These are phyloP conservation scores for Chalciporus sp. DNA, from an alignment of 1,284 basidiomycete species.

Conservation along the genomic window DNA sequence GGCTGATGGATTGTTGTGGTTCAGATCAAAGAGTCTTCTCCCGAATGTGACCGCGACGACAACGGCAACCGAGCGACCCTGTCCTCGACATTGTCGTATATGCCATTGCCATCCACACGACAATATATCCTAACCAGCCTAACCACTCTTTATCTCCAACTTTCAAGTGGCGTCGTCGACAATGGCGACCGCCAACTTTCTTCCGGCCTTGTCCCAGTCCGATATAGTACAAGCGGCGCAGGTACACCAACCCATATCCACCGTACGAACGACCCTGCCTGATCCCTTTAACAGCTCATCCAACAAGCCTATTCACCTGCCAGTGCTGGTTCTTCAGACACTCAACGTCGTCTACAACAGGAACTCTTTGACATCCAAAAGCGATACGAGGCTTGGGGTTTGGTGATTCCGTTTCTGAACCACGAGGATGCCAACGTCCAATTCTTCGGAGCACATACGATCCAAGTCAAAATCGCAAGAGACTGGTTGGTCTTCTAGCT, in stretches of 20 bases:
- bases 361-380: slow-evolving; percentile 78
- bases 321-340: slow-evolving; percentile 52
- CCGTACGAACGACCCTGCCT: slow-evolving; percentile 5
- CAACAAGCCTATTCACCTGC: slow-evolving; percentile 63
- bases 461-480: slow-evolving; percentile 87
- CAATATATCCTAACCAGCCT: background rate
- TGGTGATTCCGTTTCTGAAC: slow-evolving; percentile 72
- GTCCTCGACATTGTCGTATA: background rate
- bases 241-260: slow-evolving; percentile 21
- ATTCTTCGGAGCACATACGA: slow-evolving; percentile 90
- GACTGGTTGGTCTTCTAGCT: slow-evolving; percentile 66
- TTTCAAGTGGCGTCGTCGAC: background rate
- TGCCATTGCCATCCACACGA: background rate
- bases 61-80: background rate
- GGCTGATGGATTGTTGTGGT: background rate
- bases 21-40: background rate
- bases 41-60: background rate
- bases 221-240: slow-evolving; percentile 36
- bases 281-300: slow-evolving; percentile 44
- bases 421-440: slow-evolving; percentile 79
- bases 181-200: slow-evolving; percentile 30
- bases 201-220: slow-evolving; percentile 30
- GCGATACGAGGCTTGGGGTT: slow-evolving; percentile 73
- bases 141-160: background rate
- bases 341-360: slow-evolving; percentile 65